Base-by-base conservation (phyloP, 2,329 filamentous ascomycete genomes). In the Hypomyces rosellus region DNA sequence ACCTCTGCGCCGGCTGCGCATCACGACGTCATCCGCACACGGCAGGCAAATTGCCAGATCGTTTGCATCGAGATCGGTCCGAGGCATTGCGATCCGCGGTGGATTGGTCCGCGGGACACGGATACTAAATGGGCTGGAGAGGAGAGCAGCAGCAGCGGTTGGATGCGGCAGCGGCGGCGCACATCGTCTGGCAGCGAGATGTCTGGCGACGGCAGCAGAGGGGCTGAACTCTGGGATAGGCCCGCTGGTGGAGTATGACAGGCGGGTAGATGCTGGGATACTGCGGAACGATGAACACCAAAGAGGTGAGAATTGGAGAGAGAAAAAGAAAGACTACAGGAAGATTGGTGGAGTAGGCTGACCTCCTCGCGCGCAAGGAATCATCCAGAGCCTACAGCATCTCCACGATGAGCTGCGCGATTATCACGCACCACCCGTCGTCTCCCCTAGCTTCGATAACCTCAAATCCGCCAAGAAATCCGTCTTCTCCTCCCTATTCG, bases 251-350 rank as follows among this genome's bases (percentile, higher is more conserved):
- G 92, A 97, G 68, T 99, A 99, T 68, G 86, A 96, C 66, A 76
- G 78, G 53, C 81, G 92, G 43, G 91, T 99, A 8, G 75, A 82
- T 43, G 72, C 76, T 40, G 89, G 90, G 11, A 74, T 81, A 45
- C 67, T 99, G 56, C 80, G 86, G 56, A 89, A 97, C 66, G 93
- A 99, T 65, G 83, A 89, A 57, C 88, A 96, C 69, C 93, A 99
- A 69, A 77, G 93, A 77, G 85, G 88, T 90, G 72, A 59, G 73
- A 41, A 15, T 12, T 18, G 16, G 16, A 11, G 13, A 9, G 55
- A 45, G 41, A 5, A 12, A 46, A 25, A 25, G 8, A 34, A 20
- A 45, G 41, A 5, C 16, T 41, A n/a, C 14, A 7, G 8, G 22
- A 25, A 14, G 49, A 30, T 43, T 20, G 15, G 20, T 47, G 20